Base-by-base conservation (phyloP, 768 basidiomycete genomes). In the Mrakia blollopis region DNA sequence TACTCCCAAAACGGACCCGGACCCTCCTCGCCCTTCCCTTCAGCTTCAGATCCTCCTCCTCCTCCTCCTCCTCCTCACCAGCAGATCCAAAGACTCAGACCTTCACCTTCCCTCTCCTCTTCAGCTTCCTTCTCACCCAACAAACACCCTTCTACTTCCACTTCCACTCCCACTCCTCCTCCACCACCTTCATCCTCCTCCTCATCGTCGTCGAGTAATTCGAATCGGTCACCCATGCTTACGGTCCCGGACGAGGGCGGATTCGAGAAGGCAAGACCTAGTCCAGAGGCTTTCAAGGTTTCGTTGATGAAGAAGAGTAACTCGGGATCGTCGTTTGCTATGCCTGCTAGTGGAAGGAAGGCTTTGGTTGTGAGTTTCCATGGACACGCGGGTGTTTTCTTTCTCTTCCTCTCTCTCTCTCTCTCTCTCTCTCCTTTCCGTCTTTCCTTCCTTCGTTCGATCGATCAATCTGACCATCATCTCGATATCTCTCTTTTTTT, bases 211-310 rank as follows among this genome's bases (percentile, higher is more conserved):
- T n/a, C n/a, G n/a, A n/a, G n/a, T n/a, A n/a, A n/a, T n/a, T n/a
- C n/a, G n/a, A n/a, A n/a, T n/a, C n/a, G n/a, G n/a, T n/a, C n/a
- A n/a, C n/a, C n/a, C n/a, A n/a, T n/a, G n/a, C n/a, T n/a, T n/a
- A n/a, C n/a, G n/a, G n/a, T n/a, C n/a, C n/a, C n/a, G n/a, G n/a
- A n/a, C n/a, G n/a, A n/a, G n/a, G n/a, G n/a, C n/a, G n/a, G n/a
- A n/a, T n/a, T 11, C 54, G 75, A 76, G 28, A 60, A 76, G 28
- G 75, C 75, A 7, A 39, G 54, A 44, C 75, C 75, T 9, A 69
- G 65, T 16, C 75, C 75, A 14, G 75, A 76, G 13, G 75, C 75
- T 7, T 76, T 76, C 75, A 76, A 62, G 68, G 75, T 76, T 8
- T 76, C 75, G 57, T 37, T 76, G 16, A 71, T 76, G 68, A 76